These are phyloP conservation scores for Funneliformis geosporum DNA, from an alignment of 192 early-diverging fungal genomes.

Conservation along the genomic window DNA sequence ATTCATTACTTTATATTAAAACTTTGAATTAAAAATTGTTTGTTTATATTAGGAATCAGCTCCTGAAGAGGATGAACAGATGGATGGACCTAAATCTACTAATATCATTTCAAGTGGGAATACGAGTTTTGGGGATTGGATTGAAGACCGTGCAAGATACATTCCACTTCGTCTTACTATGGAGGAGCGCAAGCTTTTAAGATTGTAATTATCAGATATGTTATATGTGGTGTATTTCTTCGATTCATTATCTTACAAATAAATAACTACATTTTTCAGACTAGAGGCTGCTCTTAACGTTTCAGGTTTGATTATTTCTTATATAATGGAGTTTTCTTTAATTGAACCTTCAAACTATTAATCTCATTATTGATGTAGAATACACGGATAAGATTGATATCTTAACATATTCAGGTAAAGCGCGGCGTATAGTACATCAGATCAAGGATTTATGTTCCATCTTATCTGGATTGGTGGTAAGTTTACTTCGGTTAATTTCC, in stretches of 20 bases:
- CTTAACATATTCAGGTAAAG: slow-evolving; percentile 77
- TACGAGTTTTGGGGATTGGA: slow-evolving; percentile 74
- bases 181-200: slow-evolving; percentile 88
- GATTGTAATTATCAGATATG: slow-evolving; percentile 62
- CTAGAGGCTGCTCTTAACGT: slow-evolving; percentile 94
- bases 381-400: slow-evolving; percentile 65
- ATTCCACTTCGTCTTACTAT: slow-evolving; percentile 91
- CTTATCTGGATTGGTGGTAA: slow-evolving; percentile 84
- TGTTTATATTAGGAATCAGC: neutral
- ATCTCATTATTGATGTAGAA: slow-evolving; percentile 37
- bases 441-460: slow-evolving; percentile 97
- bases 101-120: slow-evolving; percentile 35
- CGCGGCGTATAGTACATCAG: slow-evolving; percentile 88
- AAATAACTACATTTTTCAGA: slow-evolving; percentile 29
- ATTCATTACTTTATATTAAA: neutral
- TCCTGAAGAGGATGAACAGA: neutral
- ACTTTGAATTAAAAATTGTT: neutral
- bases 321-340: neutral
- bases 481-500: neutral
- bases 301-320: slow-evolving; percentile 39
- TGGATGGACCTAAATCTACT: neutral
- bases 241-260: neutral
- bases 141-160: slow-evolving; percentile 84
- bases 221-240: neutral
- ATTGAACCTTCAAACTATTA: too few relatives aligned